Conservation (phyloP, 495 filamentous ascomycete genomes). For the Trichoderma erinaceum region DNA sequence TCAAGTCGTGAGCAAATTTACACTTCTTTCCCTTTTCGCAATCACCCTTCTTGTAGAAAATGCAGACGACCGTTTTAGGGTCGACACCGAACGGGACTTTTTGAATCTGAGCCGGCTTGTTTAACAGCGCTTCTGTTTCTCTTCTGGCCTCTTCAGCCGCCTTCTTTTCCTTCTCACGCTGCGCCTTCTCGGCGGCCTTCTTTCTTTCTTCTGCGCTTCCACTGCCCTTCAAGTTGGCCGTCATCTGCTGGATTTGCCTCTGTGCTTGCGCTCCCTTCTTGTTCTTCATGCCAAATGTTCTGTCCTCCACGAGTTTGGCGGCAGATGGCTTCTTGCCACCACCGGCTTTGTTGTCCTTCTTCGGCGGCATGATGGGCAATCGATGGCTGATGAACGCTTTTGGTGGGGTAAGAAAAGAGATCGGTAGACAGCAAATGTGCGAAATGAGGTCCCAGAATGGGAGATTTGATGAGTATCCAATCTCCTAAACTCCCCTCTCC, state of each 20-base stretch:
- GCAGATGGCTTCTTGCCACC: constrained; percentile 58
- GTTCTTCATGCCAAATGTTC: constrained; percentile 99
- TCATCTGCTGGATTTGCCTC: constrained; percentile 77
- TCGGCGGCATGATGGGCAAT: constrained; percentile 76
- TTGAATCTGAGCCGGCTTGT: constrained; percentile 91
- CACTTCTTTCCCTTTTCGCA: constrained; percentile 98
- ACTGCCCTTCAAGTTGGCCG: constrained; percentile 60
- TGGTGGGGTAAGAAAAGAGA: background rate
- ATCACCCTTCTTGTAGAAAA: constrained; percentile 91
- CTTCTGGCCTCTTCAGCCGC: constrained; percentile 74
- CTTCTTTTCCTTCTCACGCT: constrained; percentile 73
- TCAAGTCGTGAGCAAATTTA: constrained; percentile 92
- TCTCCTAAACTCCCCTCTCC: background rate
- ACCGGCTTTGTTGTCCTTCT: constrained; percentile 61
- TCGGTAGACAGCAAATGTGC: background rate
- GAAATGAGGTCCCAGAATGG: background rate
- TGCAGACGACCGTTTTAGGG: constrained; percentile 94
- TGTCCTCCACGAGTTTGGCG: constrained; percentile 74
- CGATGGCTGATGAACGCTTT: background rate
- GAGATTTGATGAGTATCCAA: background rate
- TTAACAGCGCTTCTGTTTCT: constrained; percentile 72
- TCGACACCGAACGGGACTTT: constrained; percentile 98
- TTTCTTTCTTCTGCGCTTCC: constrained; percentile 78
- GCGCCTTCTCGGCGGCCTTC: constrained; percentile 84
- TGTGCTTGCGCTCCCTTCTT: constrained; percentile 92